These are phyloP conservation scores for Crataegus laevigata DNA, from an alignment of 306 rosid genomes.

Conservation along the genomic window DNA sequence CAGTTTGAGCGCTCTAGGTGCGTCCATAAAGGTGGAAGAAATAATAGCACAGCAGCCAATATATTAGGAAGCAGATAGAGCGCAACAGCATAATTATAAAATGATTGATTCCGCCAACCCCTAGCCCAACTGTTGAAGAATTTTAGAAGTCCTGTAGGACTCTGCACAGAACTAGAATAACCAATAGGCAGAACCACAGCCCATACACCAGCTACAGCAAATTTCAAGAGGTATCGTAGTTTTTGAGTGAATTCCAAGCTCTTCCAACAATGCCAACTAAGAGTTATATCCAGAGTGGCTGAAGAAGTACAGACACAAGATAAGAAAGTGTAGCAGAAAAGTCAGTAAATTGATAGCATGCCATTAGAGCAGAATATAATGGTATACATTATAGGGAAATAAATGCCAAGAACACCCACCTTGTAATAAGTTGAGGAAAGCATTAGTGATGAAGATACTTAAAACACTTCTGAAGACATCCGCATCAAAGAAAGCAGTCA, in stretches of 20 bases:
- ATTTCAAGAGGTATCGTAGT: constrained; percentile 77
- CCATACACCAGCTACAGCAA: constrained; percentile 78
- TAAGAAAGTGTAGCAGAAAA: background rate
- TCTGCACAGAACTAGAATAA: constrained; percentile 68
- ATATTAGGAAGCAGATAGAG: constrained; percentile 73
- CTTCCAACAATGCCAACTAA: constrained; percentile 76
- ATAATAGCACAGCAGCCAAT: constrained; percentile 64
- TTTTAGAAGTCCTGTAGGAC: constrained; percentile 65
- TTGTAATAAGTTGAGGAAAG: constrained; percentile 83
- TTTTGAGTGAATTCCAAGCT: constrained; percentile 79
- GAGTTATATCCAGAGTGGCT: constrained; percentile 77
- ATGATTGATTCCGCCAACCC: constrained; percentile 60
- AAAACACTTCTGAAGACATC: constrained; percentile 73
- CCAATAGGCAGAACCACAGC: constrained; percentile 74
- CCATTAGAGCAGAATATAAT: background rate
- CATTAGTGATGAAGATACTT: constrained; percentile 79
- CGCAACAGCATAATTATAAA: constrained; percentile 60
- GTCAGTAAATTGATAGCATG: background rate
- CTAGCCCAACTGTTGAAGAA: constrained; percentile 81
- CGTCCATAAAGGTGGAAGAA: constrained; percentile 80
- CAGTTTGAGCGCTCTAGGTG: constrained; percentile 70
- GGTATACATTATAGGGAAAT: background rate
- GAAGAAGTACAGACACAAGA: constrained; percentile 31
- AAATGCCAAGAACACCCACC: constrained; percentile 32
- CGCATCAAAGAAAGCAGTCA: constrained; percentile 50